phyloP scores from a whole-genome alignment of 2,329 filamentous ascomycete genomes.

The Clonostachys solani region DNA sequence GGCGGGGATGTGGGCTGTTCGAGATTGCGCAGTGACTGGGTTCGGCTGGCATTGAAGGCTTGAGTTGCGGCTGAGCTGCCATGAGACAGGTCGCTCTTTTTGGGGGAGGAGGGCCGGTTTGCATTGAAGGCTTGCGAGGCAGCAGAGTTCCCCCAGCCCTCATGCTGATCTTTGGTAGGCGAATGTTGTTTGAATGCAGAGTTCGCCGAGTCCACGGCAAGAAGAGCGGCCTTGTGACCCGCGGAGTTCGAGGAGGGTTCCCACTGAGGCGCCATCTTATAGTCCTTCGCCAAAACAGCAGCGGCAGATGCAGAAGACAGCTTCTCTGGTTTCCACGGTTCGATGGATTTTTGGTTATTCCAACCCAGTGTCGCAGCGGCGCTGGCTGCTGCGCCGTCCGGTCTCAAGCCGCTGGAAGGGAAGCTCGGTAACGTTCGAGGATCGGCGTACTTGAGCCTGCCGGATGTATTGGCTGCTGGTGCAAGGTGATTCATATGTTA shows the following conservation, averaged over 20 bases:
- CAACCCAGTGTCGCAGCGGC: constrained; percentile 73
- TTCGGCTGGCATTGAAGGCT: constrained; percentile 27
- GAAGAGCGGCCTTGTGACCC: constrained; percentile 70
- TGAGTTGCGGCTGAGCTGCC: constrained; percentile 25
- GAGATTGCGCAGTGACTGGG: constrained; percentile 16
- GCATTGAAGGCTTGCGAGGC: constrained; percentile 61
- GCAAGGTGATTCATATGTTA: no score
- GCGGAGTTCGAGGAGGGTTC: constrained; percentile 59
- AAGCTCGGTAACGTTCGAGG: constrained; percentile 71
- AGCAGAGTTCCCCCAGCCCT: constrained; percentile 60
- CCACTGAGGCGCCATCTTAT: constrained; percentile 47
- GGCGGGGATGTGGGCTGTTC: constrained; percentile 21
- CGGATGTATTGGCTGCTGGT: constrained; percentile 16
- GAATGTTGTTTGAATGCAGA: constrained; percentile 17
- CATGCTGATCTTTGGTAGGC: constrained; percentile 14
- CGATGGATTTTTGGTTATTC: constrained; percentile 60
- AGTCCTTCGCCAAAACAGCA: constrained; percentile 35
- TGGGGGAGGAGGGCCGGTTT: constrained; percentile 9
- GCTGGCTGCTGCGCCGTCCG: constrained; percentile 59
- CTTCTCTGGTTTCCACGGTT: constrained; percentile 62
- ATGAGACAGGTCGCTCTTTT: constrained; percentile 9
- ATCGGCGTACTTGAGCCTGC: constrained; percentile 64
- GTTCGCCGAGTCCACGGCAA: constrained; percentile 45
- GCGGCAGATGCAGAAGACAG: constrained; percentile 44
- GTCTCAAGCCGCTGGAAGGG: constrained; percentile 59